Base-by-base conservation (phyloP, 164 flowering plant genomes). In the Pachysandra terminalis region DNA sequence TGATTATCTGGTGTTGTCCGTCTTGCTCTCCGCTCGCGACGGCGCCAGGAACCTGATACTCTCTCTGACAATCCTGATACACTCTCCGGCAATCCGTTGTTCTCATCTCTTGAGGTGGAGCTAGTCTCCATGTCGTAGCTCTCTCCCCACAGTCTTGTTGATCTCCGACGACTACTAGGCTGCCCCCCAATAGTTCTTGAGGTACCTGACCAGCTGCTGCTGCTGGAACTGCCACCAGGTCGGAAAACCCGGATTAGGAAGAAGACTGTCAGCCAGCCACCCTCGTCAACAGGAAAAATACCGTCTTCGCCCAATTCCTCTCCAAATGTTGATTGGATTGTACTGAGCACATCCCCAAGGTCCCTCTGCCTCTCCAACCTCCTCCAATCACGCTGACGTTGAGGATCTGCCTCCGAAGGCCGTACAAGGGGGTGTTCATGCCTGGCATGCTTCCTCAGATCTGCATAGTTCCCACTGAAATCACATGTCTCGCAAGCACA, bases 361-460 rank as follows among this genome's bases (percentile, higher is more conserved):
- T 92, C 97, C 68, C 94, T 83, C 71, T 92, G 90, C n/a, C 89
- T 75, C 74, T 95, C 97, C 75, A 92, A 40, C 73, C 87, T 79
- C 74, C 90, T 83, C 97, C 97, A 95, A 21, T 73, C 83, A 22
- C 85, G 85, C 76, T 89, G 82, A 51, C 96, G 68, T 73, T 84
- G 89, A 7, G 90, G 97, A 57, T 90, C 96, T 23, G 83, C 89
- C 65, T 82, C 92, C 0, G 87, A 79, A 26, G 98, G 98, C 32
- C 96, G 79, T 5, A 75, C 91, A 61, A 67, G 72, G 0, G 98
- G 97, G 68, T 95, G 98, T 65, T 76, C 87, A 9, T 51, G 48
- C 78, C 96, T 82, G n/a, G 97, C 98, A 75, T 95, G 98, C 78
- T 81, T 86, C 71, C 96, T 78, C 23, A 95, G 85, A 59, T 95